Base-by-base conservation (phyloP, 129 eudicot genomes). In the Scalesia atractyloides region DNA sequence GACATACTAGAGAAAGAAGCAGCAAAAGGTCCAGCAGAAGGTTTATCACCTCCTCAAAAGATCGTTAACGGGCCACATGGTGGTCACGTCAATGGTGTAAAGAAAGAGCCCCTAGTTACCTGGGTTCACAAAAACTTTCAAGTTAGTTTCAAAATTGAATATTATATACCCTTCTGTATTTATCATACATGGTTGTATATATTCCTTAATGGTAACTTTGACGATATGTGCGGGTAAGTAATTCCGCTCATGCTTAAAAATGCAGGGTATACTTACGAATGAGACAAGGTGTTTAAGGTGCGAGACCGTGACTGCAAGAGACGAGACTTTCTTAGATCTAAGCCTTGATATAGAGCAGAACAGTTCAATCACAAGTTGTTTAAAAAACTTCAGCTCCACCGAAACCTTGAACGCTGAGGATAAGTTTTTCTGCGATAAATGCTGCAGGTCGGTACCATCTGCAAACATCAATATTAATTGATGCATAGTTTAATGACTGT, bases 101-200 rank as follows among this genome's bases (percentile, higher is more conserved):
- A 76, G 59, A 87, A 85, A 75, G 98, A 92, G 69, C 96, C 96
- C 14, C 41, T 81, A 66, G 87, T 87, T 22, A 92, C 96, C 60
- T 92, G 92, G 96, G 96, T 92, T 79, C 98, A 92, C 73, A 87
- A 89, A 73, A 89, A 82, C 76, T 92, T 92, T 84, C 98, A 92
- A 89, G 98, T 88, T 71, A 68, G 80, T 72, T 54, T 80, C 7
- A 49, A 30, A 54, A 44, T 15, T 48, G 10, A 44, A 66, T 72
- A 39, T 39, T 6, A 39, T 39, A 30, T 30, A 30, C 34, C 34
- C 34, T 30, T 30, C 34, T 30, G 34, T 30, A 30, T 30, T 30
- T 30, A 30, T 2, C 0, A 4, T 30, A 30, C 34, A 30, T 30
- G 44, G 44, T 39, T 39, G 44, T 39, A 39, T 39, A 20, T 46